Conservation (phyloP, 169 alveolate species). For the Plasmodium cynomolgi region DNA sequence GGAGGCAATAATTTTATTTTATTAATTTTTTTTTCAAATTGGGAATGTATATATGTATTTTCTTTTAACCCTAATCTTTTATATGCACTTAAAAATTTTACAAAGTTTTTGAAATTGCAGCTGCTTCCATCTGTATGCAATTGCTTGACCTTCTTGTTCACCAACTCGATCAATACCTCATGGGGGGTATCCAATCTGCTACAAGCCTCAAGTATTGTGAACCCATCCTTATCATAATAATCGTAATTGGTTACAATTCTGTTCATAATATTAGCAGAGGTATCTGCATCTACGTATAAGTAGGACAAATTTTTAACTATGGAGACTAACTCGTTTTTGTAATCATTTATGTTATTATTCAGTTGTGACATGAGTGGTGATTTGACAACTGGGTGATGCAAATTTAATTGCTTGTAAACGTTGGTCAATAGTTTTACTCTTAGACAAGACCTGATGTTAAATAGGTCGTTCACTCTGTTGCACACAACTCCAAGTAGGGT, state of each 20-base stretch:
- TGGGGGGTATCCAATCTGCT: constrained; percentile 31
- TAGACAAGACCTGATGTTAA: constrained; percentile 34
- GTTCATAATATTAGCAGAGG: constrained; percentile 27
- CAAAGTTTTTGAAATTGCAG: constrained; percentile 46
- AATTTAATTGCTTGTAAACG: constrained; percentile 58
- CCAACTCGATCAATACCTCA: constrained; percentile 1
- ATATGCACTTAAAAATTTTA: constrained; percentile 60
- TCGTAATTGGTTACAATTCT: constrained; percentile 30
- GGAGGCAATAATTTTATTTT: constrained; percentile 38
- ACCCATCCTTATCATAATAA: constrained; percentile 45
- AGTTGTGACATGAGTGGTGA: constrained; percentile 6
- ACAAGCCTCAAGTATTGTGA: constrained; percentile 28
- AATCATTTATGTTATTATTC: constrained; percentile 48
- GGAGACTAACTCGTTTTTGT: constrained; percentile 35
- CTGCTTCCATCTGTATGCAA: neutral
- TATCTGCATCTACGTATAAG: constrained; percentile 20
- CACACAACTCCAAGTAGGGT: constrained; percentile 52
- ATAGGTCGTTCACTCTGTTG: constrained; percentile 30
- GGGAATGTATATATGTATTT: constrained; percentile 45
- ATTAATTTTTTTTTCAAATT: constrained; percentile 57
- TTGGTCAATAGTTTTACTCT: constrained; percentile 48
- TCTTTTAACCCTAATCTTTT: constrained; percentile 31
- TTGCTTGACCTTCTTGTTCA: constrained; percentile 24
- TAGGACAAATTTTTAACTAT: constrained; percentile 52
- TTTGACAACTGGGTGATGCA: constrained; percentile 62